A percentile compares a stretch with the other conserved stretches of the same genome.
phyloP scores from a whole-genome alignment of 2,329 filamentous ascomycete species.

The Calonectria pteridis region DNA sequence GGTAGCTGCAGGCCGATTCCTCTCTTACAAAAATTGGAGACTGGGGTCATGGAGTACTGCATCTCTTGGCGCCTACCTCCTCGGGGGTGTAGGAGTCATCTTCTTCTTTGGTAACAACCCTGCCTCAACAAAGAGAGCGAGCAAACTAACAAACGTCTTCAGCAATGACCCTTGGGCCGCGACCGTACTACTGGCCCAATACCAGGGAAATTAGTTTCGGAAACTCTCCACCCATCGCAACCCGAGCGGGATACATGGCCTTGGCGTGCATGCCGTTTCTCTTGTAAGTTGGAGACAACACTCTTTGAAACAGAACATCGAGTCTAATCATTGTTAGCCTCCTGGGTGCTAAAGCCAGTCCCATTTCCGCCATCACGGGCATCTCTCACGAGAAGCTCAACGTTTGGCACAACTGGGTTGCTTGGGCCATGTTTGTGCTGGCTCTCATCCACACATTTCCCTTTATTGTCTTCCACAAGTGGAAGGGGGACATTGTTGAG shows the following conservation, averaged over 20 bases:
- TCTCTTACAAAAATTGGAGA: neutral
- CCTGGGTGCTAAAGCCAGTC: neutral
- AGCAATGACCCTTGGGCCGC: neutral
- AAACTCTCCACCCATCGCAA: neutral
- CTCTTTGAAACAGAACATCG: too few relatives aligned
- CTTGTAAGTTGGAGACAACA: neutral
- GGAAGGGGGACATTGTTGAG: neutral
- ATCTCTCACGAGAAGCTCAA: neutral
- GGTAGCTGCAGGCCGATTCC: neutral
- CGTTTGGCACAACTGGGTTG: neutral
- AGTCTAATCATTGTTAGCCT: neutral
- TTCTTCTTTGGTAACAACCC: neutral
- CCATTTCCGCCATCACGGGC: neutral
- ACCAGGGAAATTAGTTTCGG: neutral
- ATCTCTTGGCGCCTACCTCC: neutral
- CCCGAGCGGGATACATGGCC: neutral
- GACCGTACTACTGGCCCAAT: constrained; percentile 6
- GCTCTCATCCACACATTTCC: constrained; percentile 1
- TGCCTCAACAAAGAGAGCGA: neutral
- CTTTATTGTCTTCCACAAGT: neutral
- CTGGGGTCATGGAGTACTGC: neutral
- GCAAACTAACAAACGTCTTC: neutral
- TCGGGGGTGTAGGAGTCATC: neutral
- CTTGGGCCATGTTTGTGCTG: neutral
- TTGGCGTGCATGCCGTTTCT: neutral